phyloP scores from a whole-genome alignment of 805 yeast genomes.

The Candida orba region DNA sequence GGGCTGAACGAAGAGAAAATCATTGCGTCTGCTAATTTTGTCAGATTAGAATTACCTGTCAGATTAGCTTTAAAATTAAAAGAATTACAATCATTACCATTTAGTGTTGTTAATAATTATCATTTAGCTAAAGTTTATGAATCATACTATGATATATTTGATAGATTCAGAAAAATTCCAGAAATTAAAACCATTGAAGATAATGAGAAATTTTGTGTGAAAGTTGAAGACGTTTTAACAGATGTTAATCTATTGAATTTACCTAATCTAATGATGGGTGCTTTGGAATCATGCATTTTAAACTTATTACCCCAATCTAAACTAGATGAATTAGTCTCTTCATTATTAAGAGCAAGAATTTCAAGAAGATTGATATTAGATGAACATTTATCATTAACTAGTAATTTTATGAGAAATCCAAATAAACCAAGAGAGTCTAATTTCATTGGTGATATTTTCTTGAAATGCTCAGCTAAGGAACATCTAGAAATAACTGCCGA shows the following conservation, averaged over 20 bases:
- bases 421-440: slow-evolving; percentile 39
- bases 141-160: slow-evolving; percentile 81
- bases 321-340: slow-evolving; percentile 68
- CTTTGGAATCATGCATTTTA: slow-evolving; percentile 68
- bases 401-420: slow-evolving; percentile 47
- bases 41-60: slow-evolving; percentile 75
- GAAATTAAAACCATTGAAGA: slow-evolving; percentile 63
- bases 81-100: slow-evolving; percentile 78
- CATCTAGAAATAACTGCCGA: slow-evolving; percentile 52
- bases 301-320: slow-evolving; percentile 49
- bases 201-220: slow-evolving; percentile 63
- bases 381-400: slow-evolving; percentile 78
- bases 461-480: slow-evolving; percentile 66
- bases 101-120: slow-evolving; percentile 74
- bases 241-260: slow-evolving; percentile 76
- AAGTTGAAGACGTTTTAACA: slow-evolving; percentile 52
- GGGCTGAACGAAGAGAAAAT: slow-evolving; percentile 69
- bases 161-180: slow-evolving; percentile 70
- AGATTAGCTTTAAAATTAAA: slow-evolving; percentile 74
- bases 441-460: slow-evolving; percentile 71
- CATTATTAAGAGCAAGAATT: slow-evolving; percentile 76
- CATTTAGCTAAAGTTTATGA: slow-evolving; percentile 87
- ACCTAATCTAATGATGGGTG: slow-evolving; percentile 91
- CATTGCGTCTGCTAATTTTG: slow-evolving; percentile 81
- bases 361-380: slow-evolving; percentile 87